These are phyloP conservation scores for Pichia cactophila DNA, from an alignment of 1,139 yeast species.

Conservation along the genomic window DNA sequence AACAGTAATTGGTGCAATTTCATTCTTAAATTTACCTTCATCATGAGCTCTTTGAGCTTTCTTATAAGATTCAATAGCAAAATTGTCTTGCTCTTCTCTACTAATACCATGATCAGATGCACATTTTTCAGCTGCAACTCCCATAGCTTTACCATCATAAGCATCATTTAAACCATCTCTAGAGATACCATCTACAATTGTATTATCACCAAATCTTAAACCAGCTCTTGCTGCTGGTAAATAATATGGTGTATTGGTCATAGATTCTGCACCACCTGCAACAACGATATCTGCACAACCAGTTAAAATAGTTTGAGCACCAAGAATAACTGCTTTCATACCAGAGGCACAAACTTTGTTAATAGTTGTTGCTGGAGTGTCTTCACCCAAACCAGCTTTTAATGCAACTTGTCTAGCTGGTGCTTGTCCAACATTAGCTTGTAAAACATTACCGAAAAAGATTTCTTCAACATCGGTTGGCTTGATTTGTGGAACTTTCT, in stretches of 20 bases:
- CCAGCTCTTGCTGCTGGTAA: conserved; percentile 80
- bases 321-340: conserved; percentile 82
- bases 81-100: conserved; percentile 67
- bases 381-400: conserved; percentile 75
- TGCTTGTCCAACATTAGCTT: conserved; percentile 93
- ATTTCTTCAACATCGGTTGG: conserved; percentile 81
- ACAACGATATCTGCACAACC: conserved; percentile 90
- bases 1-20: conserved; percentile 79
- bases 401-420: conserved; percentile 98
- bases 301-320: conserved; percentile 82
- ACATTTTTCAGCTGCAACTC: conserved; percentile 93
- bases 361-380: conserved; percentile 78
- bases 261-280: conserved; percentile 97
- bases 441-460: conserved; percentile 85
- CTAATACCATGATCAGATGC: conserved; percentile 62
- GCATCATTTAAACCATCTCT: conserved; percentile 91
- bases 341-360: conserved; percentile 98
- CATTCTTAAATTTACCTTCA: conserved; percentile 71
- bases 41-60: conserved; percentile 77
- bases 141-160: conserved; percentile 83
- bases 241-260: conserved; percentile 95
- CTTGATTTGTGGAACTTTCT: conserved; percentile 72
- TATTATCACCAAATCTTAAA: conserved; percentile 77
- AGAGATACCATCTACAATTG: conserved; percentile 78
- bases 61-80: conserved; percentile 59